Percentiles rank a stretch among this genome's conserved stretches.
phyloP scores from a whole-genome alignment of 106 monocot species.

The Narthecium ossifragum region DNA sequence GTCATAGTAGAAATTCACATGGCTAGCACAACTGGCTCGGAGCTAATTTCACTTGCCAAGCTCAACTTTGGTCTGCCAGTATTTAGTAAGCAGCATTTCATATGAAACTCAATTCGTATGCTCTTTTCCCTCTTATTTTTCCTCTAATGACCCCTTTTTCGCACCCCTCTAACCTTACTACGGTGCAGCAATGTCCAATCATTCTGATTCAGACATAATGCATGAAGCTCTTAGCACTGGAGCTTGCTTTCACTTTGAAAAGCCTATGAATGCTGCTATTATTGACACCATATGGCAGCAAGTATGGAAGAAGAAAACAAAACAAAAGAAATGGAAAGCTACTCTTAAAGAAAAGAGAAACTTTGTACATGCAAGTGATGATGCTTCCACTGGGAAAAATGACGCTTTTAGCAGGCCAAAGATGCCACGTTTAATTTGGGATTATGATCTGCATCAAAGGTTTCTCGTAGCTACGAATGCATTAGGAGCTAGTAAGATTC shows the following conservation, averaged over 20 bases:
- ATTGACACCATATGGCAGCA: constrained; percentile 1
- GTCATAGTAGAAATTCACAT: constrained; percentile 5
- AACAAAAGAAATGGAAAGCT: neutral
- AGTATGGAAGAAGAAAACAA: neutral
- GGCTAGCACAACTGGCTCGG: neutral
- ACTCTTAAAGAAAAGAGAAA: neutral
- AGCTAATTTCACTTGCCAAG: neutral
- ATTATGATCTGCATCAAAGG: constrained; percentile 9
- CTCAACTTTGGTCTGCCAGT: neutral
- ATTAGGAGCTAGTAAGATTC: neutral
- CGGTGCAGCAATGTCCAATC: neutral
- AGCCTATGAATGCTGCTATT: neutral
- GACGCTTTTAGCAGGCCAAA: neutral
- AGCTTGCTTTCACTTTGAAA: neutral
- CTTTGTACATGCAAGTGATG: neutral
- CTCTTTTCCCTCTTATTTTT: neutral
- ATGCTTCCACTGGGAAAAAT: neutral
- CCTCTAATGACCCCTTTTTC: neutral
- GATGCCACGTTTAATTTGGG: neutral
- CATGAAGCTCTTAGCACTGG: neutral
- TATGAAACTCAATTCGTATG: neutral
- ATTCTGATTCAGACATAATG: neutral
- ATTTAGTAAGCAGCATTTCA: neutral
- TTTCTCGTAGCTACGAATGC: neutral
- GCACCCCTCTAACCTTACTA: neutral